Base-by-base conservation (phyloP, 2,329 filamentous ascomycete species). In the Colletotrichum abscissum region DNA sequence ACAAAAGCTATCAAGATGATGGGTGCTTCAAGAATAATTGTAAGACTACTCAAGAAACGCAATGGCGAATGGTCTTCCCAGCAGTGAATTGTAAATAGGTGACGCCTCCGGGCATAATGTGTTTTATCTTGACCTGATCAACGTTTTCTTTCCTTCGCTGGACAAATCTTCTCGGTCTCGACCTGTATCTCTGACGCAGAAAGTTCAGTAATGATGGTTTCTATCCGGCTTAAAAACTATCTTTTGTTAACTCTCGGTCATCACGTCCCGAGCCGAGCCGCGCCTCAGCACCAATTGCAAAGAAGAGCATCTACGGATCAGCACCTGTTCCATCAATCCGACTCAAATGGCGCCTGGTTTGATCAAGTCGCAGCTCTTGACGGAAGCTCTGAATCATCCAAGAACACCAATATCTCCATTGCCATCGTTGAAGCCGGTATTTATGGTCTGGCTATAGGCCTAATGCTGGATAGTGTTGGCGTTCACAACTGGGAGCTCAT, bases 361-460 rank as follows among this genome's bases (percentile, higher is more conserved):
- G 80, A 84, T 38, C 81, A 81, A 3, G 78, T 85, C 2, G 78
- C 80, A 7, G 81, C 81, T 69, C 79, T 84, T 74, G 77, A 80
- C 35, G 63, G 59, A 75, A 81, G 14, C 71, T 80, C 30, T 69
- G 65, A 54, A 70, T 77, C 9, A 67, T 77, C 16, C 76, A 56
- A 56, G 16, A 24, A 22, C 30, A 38, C 49, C 16, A 56, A 65
- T 56, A 49, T n/a, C 24, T 24, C 63, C 35, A 85, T 92, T 72
- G 89, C 86, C 38, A 91, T 92, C 62, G 81, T 91, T 4, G 90
- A 90, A 26, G 90, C 86, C 22, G 90, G 89, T 11, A 91, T 91
- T 88, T 83, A 87, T 11, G 89, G 90, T 0, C 78, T 92, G 69
- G 88, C 91, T 87, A 91, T 85, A 1, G 84, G 82, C 67, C 79